Evolutionary conservation across 495 filamentous ascomycete genomes (phyloP), one percentile per base, ranked within the genome.

Genomic region (Evernia prunastri): DNA sequence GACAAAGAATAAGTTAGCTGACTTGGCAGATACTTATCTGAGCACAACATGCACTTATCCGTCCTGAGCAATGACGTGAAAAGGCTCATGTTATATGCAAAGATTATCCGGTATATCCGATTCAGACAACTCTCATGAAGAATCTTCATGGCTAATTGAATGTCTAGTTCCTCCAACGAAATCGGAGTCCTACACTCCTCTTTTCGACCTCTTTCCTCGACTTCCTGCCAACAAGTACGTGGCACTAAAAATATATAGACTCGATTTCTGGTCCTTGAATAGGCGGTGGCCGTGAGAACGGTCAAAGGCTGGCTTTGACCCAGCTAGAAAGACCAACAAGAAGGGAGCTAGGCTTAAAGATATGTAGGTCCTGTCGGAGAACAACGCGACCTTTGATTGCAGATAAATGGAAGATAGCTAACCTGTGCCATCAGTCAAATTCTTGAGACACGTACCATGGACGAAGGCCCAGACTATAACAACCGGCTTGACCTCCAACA

Each of bases 291-390:
- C 27, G 25, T 54, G 51, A 54, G 51, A 54, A 29, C 4, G 29
- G 18, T 0, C 6, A 54, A 54, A 31, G 27, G 1, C 15, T 6
- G 20, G 13, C 51, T 54, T 54, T 7, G 51, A 29, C 0, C 51
- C 51, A 18, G 13, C 51, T 17, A 64, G 51, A 45, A 64, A 64
- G 15, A 10, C 36, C 20, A 36, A 9, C n/a, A 63, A 35, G 37
- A 39, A 63, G 11, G 27, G 43, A 20, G 17, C 17, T 20, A 17
- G 3, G 0, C 51, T 54, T 0, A 54, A 33, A 17, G 11, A 54
- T n/a, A 29, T 54, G 51, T 54, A 54, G n/a, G 51, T 27, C 12
- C 29, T 12, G 17, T 31, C 27, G 12, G 17, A 15, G 17, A n/a
- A n/a, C n/a, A n/a, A n/a, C n/a, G n/a, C n/a, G 2, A 31, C 31